Base-by-base conservation (phyloP, 805 yeast species). In the Candida xiaguanensis region DNA sequence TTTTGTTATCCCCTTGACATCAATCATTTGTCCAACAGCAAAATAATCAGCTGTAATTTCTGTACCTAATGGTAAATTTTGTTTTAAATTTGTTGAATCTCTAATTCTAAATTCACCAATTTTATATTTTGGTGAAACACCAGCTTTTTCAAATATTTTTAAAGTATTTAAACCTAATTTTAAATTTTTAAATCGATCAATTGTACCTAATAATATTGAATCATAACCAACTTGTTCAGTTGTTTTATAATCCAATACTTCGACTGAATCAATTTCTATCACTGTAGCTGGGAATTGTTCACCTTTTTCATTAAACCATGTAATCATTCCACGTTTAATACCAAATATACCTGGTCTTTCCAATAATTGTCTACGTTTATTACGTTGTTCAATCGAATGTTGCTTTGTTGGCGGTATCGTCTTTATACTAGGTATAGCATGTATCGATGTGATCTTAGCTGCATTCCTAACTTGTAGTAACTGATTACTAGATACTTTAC, bases 181-280 rank as follows among this genome's bases (percentile, higher is more conserved):
- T n/a, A 51, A 34, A 52, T 84, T 84, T 44, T 78, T 72, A 41
- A 78, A 67, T 52, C 80, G 80, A 49, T 76, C 75, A 19, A 95
- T 91, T 47, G 77, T 85, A 11, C 98, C 99, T 30, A 93, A 71
- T 63, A 87, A 86, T 12, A 89, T 91, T 0, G 96, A 91, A 53
- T 68, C 73, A 62, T 86, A 86, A 3, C 97, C 96, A 52, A 87
- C 82, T 23, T 74, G 70, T n/a, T 74, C 80, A 20, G 71, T 53
- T 3, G 91, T 83, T 58, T 84, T 85, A 52, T 77, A 78, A 55
- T 75, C 74, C 13, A 83, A 63, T 13, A 93, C 98, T 66, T 93
- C 98, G 46, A 87, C 86, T 40, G 90, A 78, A 58, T 89, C 85
- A 44, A 93, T 75, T 57, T 89, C 95, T 29, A 93, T 67, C 7